These are phyloP conservation scores for Amanita molliuscula DNA, from an alignment of 768 basidiomycete species.

Conservation along the genomic window DNA sequence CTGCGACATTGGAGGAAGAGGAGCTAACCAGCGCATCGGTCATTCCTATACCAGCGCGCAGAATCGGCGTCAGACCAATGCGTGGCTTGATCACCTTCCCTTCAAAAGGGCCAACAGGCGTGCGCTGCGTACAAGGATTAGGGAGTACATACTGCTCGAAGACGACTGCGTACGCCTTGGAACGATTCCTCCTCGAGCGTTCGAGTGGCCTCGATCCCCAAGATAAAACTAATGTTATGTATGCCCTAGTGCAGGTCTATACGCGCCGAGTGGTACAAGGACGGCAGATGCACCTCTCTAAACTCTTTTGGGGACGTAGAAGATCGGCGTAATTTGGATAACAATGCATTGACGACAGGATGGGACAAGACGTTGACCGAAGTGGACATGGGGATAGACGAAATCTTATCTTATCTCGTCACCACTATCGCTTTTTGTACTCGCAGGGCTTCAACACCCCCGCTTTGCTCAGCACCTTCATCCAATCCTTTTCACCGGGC, in stretches of 20 bases:
- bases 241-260: conserved; percentile 44
- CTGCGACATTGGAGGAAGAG: not conserved
- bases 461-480: conserved; percentile 38
- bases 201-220: conserved; percentile 79
- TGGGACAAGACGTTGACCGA: conserved; percentile 42
- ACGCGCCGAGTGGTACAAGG: not conserved
- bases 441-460: conserved; percentile 77
- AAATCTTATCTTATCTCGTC: conserved; percentile 6
- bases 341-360: conserved; percentile 62
- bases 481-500: conserved; percentile 53
- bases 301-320: conserved; percentile 65
- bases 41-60: conserved; percentile 93
- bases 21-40: conserved; percentile 58
- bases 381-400: not conserved
- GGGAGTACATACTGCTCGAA: not conserved
- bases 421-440: conserved; percentile 72
- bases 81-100: conserved; percentile 67
- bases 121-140: conserved; percentile 35
- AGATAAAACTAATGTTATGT: conserved; percentile 59
- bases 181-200: conserved; percentile 54
- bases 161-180: conserved; percentile 41
- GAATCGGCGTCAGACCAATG: conserved; percentile 82
- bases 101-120: conserved; percentile 71
- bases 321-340: conserved; percentile 58
- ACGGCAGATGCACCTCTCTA: conserved; percentile 42